Evolutionary conservation across 2,329 filamentous ascomycete species (phyloP), one percentile per base, ranked within the genome.

Genomic region (Sporothrix brunneoviolacea): DNA sequence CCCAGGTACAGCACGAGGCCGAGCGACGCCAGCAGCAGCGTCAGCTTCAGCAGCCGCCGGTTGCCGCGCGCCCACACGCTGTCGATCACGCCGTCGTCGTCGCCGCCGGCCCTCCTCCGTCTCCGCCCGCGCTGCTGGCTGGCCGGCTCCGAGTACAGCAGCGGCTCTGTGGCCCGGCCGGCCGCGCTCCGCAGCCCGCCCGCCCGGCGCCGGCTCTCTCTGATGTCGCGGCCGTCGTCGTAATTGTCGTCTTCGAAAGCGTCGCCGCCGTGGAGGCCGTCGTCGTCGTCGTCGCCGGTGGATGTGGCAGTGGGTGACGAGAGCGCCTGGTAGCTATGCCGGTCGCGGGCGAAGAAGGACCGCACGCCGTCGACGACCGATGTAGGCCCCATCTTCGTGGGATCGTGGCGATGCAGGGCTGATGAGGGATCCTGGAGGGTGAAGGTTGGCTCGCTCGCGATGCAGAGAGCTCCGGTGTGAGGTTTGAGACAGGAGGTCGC

Each of bases 1-100:
- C 54, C 58, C 30, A 61, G 54, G 16, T 59, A 60, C 15, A 57
- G 30, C 3, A 61, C 12, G 7, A 61, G 15, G n/a, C 55, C 50
- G 13, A 59, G 47, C 40, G 48, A 51, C 52, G 60, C 54, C 44
- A 50, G 55, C 16, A 54, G 54, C 46, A 62, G 54, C n/a, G 52
- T 59, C 44, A 59, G 41, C 36, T 55, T 57, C 35, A 60, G 44
- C 13, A 60, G 44, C 10, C 52, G 52, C 22, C 55, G 52, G 15
- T 59, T 49, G 19, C 51, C 32, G 28, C 40, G 42, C 4, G 51
- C 51, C 51, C 54, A 55, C 15, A 51, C 30, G 19, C 28, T 53
- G 38, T 39, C 47, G 7, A 49, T 27, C 32, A 50, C 47, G 45
- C 40, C 45, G 21, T 49, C 46, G 3, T 40, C 16, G 42, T 45